Conservation (phyloP, 768 basidiomycete genomes). For the Panellus pusillus region DNA sequence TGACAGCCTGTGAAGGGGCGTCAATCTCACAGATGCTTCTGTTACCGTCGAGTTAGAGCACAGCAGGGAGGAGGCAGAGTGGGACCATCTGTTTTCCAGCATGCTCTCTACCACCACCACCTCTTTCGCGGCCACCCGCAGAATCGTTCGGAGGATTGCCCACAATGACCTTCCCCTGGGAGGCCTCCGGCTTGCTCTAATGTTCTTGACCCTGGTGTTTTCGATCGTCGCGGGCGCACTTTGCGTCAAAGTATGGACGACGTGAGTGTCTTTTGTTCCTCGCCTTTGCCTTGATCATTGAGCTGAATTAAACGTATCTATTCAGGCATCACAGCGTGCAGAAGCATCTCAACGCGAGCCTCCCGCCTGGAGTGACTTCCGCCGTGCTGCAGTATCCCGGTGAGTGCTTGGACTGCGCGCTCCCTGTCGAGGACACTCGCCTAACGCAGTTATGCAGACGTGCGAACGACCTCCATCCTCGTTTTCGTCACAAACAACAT, state of each 20-base stretch:
- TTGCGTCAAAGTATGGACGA: constrained; percentile 21
- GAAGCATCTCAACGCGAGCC: constrained; percentile 10
- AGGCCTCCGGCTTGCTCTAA: constrained; percentile 6
- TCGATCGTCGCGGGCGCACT: constrained; percentile 14
- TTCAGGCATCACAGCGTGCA: constrained; percentile 16
- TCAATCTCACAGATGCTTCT: constrained; percentile 2
- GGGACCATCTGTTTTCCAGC: neutral
- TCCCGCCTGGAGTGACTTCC: constrained; percentile 13
- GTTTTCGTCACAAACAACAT: constrained; percentile 18
- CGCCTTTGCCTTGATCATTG: neutral
- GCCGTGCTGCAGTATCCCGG: constrained; percentile 19
- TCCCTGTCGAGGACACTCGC: neutral
- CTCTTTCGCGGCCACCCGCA: neutral
- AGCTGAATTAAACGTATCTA: neutral
- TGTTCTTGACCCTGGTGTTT: constrained; percentile 10
- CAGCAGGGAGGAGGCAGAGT: neutral
- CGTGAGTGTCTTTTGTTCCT: constrained; percentile 8
- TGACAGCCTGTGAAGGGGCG: neutral
- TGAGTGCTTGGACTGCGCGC: neutral
- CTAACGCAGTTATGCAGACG: constrained; percentile 1
- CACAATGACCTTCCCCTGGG: constrained; percentile 20
- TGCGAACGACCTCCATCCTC: constrained; percentile 16
- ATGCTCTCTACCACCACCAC: neutral
- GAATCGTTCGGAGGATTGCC: constrained; percentile 18
- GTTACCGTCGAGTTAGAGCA: too few relatives aligned